Evolutionary conservation across 1,284 basidiomycete species (phyloP), one percentile per base, ranked within the genome.

Genomic region (Rhodotorula sp.): DNA sequence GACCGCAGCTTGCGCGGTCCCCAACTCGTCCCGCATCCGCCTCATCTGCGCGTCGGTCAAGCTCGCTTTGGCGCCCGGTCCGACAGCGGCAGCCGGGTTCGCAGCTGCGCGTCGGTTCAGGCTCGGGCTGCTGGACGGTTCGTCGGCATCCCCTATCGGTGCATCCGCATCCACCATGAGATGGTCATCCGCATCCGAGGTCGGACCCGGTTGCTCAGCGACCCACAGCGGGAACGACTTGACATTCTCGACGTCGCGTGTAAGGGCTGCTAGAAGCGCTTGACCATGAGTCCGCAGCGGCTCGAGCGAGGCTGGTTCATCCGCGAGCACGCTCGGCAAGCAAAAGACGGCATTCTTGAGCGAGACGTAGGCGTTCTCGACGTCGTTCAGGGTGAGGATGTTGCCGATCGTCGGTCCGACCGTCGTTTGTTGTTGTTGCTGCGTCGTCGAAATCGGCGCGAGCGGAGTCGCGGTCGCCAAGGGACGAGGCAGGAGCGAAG

Each of bases 31-130:
- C 49, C 69, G 62, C 51, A 70, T 58, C 37, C 73, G 49, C 24
- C 64, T 29, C 71, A 75, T 72, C 60, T 75, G 68, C 46, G 65
- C 67, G 45, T 70, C 73, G 4, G 69, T 65, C 54, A 74, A 46
- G 29, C 65, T 66, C 22, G 24, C 63, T 66, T 60, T 72, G 6
- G 17, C 64, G 33, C 54, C 20, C 18, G 53, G 24, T 17, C 26
- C n/a, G 5, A 17, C 26, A 7, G 20, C 20, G 18, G 20, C 48
- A 20, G 20, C 48, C 53, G 53, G 17, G 29, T 14, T 18, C 26
- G 53, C 58, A 0, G n/a, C 60, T 33, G 55, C 18, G 30, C 26
- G 20, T 3, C 24, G 18, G 12, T 48, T 22, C 37, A n/a, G 44
- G n/a, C 33, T 26, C 37, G 49, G 51, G 10, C n/a, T 45, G 44